These are phyloP conservation scores for Monosporascus sp. DNA, from an alignment of 2,329 filamentous ascomycete species.

Conservation along the genomic window DNA sequence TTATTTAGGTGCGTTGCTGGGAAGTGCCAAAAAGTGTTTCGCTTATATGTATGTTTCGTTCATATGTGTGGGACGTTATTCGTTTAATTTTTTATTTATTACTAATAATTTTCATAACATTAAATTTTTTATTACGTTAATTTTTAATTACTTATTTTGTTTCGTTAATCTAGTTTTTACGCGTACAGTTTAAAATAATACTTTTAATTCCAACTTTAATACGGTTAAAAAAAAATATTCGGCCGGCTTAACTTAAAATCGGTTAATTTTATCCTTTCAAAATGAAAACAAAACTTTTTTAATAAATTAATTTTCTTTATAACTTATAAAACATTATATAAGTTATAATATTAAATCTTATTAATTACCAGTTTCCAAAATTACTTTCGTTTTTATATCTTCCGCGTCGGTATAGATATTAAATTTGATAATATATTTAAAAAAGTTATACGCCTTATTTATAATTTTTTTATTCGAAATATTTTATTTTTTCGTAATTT, in stretches of 20 bases:
- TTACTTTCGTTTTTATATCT: neutral
- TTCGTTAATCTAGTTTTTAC: neutral
- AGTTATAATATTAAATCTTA: neutral
- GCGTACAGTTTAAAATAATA: neutral
- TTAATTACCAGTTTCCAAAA: neutral
- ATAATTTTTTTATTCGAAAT: neutral
- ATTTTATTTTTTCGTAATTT: too few relatives aligned
- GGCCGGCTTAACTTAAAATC: neutral
- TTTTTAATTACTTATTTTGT: neutral
- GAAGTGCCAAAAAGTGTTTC: too few relatives aligned
- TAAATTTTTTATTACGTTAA: neutral
- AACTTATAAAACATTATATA: neutral
- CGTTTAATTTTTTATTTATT: too few relatives aligned
- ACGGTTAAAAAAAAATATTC: neutral
- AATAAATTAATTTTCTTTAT: neutral
- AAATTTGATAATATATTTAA: neutral
- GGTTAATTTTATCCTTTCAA: neutral
- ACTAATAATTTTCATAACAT: neutral
- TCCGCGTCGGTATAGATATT: neutral
- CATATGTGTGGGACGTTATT: too few relatives aligned
- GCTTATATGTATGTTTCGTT: too few relatives aligned
- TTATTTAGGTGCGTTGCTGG: too few relatives aligned
- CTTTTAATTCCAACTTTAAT: neutral
- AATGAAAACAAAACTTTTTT: neutral
- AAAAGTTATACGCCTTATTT: neutral